phyloP scores from a whole-genome alignment of 2,329 filamentous ascomycete genomes.

The Orbilia blumenaviensis region DNA sequence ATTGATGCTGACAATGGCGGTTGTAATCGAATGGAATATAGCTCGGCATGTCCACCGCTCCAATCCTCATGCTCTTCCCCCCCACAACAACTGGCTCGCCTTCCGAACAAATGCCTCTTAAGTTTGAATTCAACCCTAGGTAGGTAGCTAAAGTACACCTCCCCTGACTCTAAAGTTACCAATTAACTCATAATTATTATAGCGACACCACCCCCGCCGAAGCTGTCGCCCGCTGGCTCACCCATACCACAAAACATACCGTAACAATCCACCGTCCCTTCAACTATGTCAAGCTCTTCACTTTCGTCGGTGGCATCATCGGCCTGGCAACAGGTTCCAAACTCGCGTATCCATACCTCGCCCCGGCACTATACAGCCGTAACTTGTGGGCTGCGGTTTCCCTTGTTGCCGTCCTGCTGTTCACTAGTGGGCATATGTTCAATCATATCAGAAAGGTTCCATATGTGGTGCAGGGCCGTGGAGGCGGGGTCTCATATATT shows the following conservation, averaged over 20 bases:
- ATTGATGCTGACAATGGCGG: conserved; percentile 7
- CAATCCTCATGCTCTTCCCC: conserved; percentile 85
- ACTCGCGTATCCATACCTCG: conserved; percentile 80
- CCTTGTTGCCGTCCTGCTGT: conserved; percentile 86
- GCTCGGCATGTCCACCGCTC: conserved; percentile 93
- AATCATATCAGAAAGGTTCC: conserved; percentile 97
- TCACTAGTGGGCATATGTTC: conserved; percentile 98
- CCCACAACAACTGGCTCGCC: conserved; percentile 74
- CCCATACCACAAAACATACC: conserved; percentile 72
- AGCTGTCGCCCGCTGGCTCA: conserved; percentile 70
- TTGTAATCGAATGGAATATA: conserved; percentile 64
- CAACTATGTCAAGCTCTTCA: conserved; percentile 81
- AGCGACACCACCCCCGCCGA: conserved; percentile 55
- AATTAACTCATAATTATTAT: background rate
- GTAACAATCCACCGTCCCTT: conserved; percentile 82
- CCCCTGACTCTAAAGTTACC: conserved; percentile 68
- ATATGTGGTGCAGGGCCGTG: conserved; percentile 85
- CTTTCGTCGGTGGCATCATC: conserved; percentile 73
- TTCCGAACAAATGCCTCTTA: conserved; percentile 73
- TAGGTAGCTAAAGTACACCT: too few relatives aligned
- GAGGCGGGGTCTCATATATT: conserved; percentile 88
- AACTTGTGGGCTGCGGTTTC: conserved; percentile 93
- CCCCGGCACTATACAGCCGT: conserved; percentile 82
- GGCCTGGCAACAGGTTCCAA: conserved; percentile 74
- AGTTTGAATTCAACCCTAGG: conserved; percentile 67